Evolutionary conservation across 192 early-diverging fungal species (phyloP).

Genomic region (Allomyces macrogynus): DNA sequence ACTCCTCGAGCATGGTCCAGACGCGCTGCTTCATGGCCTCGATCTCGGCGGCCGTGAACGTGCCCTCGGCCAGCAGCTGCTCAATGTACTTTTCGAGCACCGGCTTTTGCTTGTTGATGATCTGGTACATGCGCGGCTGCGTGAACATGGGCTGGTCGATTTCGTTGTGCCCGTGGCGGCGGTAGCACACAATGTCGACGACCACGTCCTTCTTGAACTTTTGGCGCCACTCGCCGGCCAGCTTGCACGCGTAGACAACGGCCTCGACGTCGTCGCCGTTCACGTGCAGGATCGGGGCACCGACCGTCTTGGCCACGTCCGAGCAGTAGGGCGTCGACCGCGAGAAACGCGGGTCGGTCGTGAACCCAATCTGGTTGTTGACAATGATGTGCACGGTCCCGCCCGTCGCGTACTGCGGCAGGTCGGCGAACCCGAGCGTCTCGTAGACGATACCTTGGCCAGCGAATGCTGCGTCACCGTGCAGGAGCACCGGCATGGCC

Average conservation of each 20-base stretch:
- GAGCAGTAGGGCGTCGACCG: conserved; percentile 92
- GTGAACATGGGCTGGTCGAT: conserved; percentile 97
- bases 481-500: conserved; percentile 83
- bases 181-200: conserved; percentile 91
- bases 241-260: conserved; percentile 80
- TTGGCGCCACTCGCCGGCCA: conserved; percentile 90
- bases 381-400: conserved; percentile 92
- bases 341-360: conserved; percentile 87
- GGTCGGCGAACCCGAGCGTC: conserved; percentile 83
- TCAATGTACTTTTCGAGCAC: conserved; percentile 67
- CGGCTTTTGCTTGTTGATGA: conserved; percentile 66
- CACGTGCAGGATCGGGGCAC: conserved; percentile 94
- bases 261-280: conserved; percentile 97
- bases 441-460: conserved; percentile 97
- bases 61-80: conserved; percentile 64
- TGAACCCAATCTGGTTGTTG: conserved; percentile 99
- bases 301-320: conserved; percentile 89
- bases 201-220: conserved; percentile 93
- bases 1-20: conserved; percentile 82
- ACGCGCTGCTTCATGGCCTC: conserved; percentile 75
- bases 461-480: conserved; percentile 97
- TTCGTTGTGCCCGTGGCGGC: conserved; percentile 97
- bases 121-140: conserved; percentile 91
- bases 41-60: conserved; percentile 61
- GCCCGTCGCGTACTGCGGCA: conserved; percentile 88